A percentile compares a stretch with the other conserved stretches of the same genome.
Conservation (phyloP, 306 rosid species). For the Fragaria nilgerrensis region DNA sequence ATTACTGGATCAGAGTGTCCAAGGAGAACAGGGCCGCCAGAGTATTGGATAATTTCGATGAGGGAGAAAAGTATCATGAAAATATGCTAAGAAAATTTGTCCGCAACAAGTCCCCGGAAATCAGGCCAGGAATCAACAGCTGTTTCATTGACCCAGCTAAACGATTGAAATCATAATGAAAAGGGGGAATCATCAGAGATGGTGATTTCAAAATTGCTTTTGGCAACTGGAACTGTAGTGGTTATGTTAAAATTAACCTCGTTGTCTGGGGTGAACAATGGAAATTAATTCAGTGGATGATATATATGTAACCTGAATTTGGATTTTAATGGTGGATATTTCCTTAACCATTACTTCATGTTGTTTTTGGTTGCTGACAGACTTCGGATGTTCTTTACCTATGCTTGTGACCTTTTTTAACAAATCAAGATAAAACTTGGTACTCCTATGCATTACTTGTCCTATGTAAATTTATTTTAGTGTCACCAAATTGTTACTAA, state of each 20-base stretch:
- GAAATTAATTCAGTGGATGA: slow-evolving; percentile 26
- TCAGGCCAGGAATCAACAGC: slow-evolving; percentile 68
- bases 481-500: background rate
- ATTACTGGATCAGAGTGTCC: too few species aligned
- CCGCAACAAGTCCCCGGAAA: slow-evolving; percentile 67
- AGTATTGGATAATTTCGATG: slow-evolving; percentile 69
- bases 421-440: background rate
- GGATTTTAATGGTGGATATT: background rate
- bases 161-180: slow-evolving; percentile 9
- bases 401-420: background rate
- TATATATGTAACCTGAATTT: slow-evolving; percentile 18
- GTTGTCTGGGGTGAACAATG: slow-evolving; percentile 17
- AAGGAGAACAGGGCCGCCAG: slow-evolving; percentile 62
- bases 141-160: slow-evolving; percentile 70
- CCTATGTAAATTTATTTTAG: background rate
- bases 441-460: background rate
- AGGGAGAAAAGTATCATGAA: slow-evolving; percentile 77
- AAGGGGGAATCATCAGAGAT: background rate
- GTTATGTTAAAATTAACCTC: slow-evolving; percentile 12
- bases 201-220: slow-evolving; percentile 7
- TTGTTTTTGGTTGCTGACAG: background rate
- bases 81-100: slow-evolving; percentile 61
- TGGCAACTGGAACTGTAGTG: slow-evolving; percentile 7
- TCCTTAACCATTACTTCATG: background rate
- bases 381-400: background rate